Evolutionary conservation across 2,329 filamentous ascomycete genomes (phyloP), one percentile per base, ranked within the genome.

Genomic region (Ceratocystis huliohia): DNA sequence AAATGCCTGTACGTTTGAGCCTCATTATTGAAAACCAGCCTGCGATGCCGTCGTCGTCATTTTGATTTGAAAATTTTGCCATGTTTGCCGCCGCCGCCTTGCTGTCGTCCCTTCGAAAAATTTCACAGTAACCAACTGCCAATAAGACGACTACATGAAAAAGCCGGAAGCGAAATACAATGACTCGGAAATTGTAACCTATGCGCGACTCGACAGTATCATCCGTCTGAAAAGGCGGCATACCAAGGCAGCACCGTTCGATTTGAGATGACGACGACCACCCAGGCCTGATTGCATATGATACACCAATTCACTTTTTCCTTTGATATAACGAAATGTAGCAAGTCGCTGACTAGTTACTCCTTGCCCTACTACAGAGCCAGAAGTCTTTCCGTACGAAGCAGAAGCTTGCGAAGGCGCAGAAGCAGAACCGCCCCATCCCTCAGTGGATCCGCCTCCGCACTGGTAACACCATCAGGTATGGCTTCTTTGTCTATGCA

Each of bases 301-400:
- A 46, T 30, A 4, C 37, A 63, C 41, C 61, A 45, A 50, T 8
- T 17, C 22, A 46, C 30, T 37, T 33, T 6, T 17, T 17, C 25
- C 50, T 17, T 48, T 22, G 46, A 25, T 13, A 53, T n/a, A 57
- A 33, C 2, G n/a, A 28, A 41, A 64, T 66, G 64, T 61, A 68
- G 48, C 66, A 66, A 59, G 66, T 64, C 64, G 56, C 66, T 68
- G 66, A 68, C 66, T 68, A 65, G 64, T 68, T 68, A 63, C 64
- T 50, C 61, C 61, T 64, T 33, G 53, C 65, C 45, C 69, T 45
- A 69, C 53, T 65, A 78, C 79, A 97, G 93, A 93, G 88, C 88
- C 91, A 99, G 85, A 99, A 99, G 88, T 90, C 92, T 79, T 99
- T 99, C 91, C 89, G 92, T 80, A 96, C 92, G 82, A 99, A 99